Conservation (phyloP, 225 moss, liverwort and hornwort genomes). For the Pseudoscleropodium purum region DNA sequence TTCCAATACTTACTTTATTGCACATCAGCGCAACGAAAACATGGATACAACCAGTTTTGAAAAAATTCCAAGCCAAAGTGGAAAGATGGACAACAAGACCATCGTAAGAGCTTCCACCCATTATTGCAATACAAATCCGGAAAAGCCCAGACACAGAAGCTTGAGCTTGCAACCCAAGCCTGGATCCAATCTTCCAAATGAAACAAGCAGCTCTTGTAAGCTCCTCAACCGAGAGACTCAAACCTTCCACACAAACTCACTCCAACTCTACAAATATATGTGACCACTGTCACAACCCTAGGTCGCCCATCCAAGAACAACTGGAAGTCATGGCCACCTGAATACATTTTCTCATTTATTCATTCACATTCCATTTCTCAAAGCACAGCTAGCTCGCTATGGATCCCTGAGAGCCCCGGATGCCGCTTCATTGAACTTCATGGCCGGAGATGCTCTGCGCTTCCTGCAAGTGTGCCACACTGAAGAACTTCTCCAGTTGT, state of each 20-base stretch:
- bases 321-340: neutral
- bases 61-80: no score
- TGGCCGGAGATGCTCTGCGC: neutral
- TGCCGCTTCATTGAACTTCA: neutral
- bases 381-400: neutral
- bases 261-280: no score
- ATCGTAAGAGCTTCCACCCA: neutral
- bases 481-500: constrained; percentile 17
- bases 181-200: neutral
- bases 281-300: no score
- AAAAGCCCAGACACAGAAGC: neutral
- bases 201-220: neutral
- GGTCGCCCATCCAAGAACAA: neutral
- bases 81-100: neutral
- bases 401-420: neutral
- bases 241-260: neutral
- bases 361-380: neutral
- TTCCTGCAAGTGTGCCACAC: neutral
- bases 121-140: neutral
- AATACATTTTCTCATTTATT: no score
- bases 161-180: neutral
- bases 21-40: neutral
- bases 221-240: neutral
- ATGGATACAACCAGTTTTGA: neutral
- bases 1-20: neutral